These are phyloP conservation scores for Coccomyxa subellipsoidea DNA, from an alignment of 163 green algal genomes.

Conservation along the genomic window DNA sequence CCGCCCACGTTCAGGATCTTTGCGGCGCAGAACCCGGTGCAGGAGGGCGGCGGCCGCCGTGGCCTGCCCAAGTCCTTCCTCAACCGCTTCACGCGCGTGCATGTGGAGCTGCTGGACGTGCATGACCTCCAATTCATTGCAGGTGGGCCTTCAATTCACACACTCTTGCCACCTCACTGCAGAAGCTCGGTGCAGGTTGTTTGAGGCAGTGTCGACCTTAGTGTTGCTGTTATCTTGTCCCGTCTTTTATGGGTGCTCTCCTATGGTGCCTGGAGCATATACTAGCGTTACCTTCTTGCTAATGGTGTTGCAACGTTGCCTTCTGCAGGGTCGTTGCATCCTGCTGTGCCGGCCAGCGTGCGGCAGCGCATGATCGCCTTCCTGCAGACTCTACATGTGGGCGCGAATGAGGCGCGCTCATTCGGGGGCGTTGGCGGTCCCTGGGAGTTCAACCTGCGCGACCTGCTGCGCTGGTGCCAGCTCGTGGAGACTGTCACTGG, in stretches of 20 bases:
- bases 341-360: conserved; percentile 42
- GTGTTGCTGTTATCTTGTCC: too few relatives aligned
- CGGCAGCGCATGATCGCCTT: conserved; percentile 76
- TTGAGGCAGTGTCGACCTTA: too few relatives aligned
- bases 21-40: conserved; percentile 87
- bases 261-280: too few relatives aligned
- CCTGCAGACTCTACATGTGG: conserved; percentile 61
- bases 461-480: conserved; percentile 95
- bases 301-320: not conserved
- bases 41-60: conserved; percentile 93
- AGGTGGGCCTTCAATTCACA: conserved; percentile 5
- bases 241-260: too few relatives aligned
- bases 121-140: conserved; percentile 82
- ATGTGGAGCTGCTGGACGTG: conserved; percentile 75
- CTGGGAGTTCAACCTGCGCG: conserved; percentile 99
- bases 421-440: conserved; percentile 80
- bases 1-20: conserved; percentile 88
- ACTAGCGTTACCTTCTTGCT: too few relatives aligned
- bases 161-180: too few relatives aligned
- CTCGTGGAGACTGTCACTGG: conserved; percentile 49
- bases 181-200: too few relatives aligned
- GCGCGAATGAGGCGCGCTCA: conserved; percentile 32
- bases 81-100: conserved; percentile 93
- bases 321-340: conserved; percentile 50
- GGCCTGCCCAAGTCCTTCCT: conserved; percentile 96